These are phyloP conservation scores for Cercophora samala DNA, from an alignment of 495 filamentous ascomycete genomes.

Conservation along the genomic window DNA sequence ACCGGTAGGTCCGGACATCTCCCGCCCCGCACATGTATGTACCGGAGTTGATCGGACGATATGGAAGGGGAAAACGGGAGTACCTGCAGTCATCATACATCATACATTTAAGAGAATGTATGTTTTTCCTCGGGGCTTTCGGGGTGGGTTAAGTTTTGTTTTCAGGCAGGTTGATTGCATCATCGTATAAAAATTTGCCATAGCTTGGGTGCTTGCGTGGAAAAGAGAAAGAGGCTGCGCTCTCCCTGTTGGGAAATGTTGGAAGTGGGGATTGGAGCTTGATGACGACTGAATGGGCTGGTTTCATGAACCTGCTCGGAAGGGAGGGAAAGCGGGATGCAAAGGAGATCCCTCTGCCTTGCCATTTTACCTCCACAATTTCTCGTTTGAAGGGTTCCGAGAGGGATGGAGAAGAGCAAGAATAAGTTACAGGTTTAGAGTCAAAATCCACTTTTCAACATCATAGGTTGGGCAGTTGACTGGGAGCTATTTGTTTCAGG, in stretches of 20 bases:
- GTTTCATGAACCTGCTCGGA: not conserved
- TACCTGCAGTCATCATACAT: not conserved
- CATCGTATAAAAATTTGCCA: not conserved
- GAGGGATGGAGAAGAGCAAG: not conserved
- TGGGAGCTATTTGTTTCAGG: slow-evolving; percentile 6
- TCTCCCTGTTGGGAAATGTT: not conserved
- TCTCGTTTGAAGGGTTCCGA: not conserved
- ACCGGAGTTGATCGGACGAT: not conserved
- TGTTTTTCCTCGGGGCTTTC: not conserved
- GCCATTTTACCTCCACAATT: not conserved
- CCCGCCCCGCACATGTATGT: not conserved
- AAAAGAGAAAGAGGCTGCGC: not conserved
- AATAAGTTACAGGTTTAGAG: slow-evolving; percentile 2
- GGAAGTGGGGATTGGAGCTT: not conserved
- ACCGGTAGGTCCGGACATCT: not conserved
- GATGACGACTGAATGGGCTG: not conserved
- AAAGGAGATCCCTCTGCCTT: not conserved
- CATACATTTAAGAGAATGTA: not conserved
- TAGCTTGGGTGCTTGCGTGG: too few relatives aligned
- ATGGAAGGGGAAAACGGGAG: not conserved
- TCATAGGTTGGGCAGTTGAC: not conserved
- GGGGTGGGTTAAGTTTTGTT: not conserved
- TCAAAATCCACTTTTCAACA: slow-evolving; percentile 4
- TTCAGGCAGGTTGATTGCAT: not conserved
- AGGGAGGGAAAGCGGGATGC: not conserved